phyloP scores from a whole-genome alignment of 352 stramenopile genomes.

The Phytopythium cucurbitacearum region DNA sequence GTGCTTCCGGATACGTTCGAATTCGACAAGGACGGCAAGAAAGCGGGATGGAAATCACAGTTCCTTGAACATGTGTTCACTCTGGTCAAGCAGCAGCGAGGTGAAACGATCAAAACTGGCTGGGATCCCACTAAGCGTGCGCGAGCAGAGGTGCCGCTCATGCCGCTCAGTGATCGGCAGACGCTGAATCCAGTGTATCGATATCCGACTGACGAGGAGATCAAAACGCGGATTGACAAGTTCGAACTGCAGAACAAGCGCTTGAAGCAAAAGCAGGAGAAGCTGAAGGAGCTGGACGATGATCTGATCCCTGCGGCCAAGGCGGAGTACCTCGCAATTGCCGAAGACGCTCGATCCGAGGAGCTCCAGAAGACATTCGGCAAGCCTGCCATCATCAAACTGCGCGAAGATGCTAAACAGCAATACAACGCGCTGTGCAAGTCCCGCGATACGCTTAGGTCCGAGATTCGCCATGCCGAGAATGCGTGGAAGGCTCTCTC shows the following conservation, averaged over 20 bases:
- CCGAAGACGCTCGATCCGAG: slow-evolving; percentile 66
- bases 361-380: slow-evolving; percentile 57
- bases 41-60: slow-evolving; percentile 48
- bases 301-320: slow-evolving; percentile 65
- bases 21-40: slow-evolving; percentile 72
- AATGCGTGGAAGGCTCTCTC: slow-evolving; percentile 33
- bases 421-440: slow-evolving; percentile 43
- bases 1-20: slow-evolving; percentile 60
- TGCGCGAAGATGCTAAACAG: slow-evolving; percentile 68
- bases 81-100: slow-evolving; percentile 49
- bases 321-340: slow-evolving; percentile 67
- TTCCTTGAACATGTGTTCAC: slow-evolving; percentile 64
- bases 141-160: slow-evolving; percentile 45
- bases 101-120: slow-evolving; percentile 53
- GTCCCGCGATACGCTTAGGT: slow-evolving; percentile 34
- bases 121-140: slow-evolving; percentile 46
- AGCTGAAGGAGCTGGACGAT: slow-evolving; percentile 31
- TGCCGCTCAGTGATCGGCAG: slow-evolving; percentile 54
- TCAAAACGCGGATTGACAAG: slow-evolving; percentile 42
- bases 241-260: slow-evolving; percentile 56
- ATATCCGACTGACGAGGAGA: slow-evolving; percentile 66
- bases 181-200: slow-evolving; percentile 61
- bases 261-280: slow-evolving; percentile 34
- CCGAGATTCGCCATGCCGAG: slow-evolving; percentile 48
- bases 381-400: slow-evolving; percentile 51